Base-by-base conservation (phyloP, 805 yeast genomes). In the Myxozyma sirexii region DNA sequence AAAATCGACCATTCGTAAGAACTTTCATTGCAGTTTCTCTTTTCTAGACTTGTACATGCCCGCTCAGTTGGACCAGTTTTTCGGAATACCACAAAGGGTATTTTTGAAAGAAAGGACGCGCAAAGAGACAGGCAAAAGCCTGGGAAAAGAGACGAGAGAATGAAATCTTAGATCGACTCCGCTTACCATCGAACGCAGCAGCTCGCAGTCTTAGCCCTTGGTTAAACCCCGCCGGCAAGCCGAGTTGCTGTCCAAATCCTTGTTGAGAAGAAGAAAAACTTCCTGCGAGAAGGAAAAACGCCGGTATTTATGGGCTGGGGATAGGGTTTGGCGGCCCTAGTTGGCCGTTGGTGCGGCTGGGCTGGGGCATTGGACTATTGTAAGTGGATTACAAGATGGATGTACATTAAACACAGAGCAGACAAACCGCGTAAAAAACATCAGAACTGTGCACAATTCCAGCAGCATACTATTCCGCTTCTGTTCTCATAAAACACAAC, bases 171-270 rank as follows among this genome's bases (percentile, higher is more conserved):
- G 45, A 57, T 57, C 61, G 57, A 60, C 59, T 60, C 64, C 64
- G 37, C 64, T 60, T 33, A 42, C 56, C 55, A 60, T 60, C 64
- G 64, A 60, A 48, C 59, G 63, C 63, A 55, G 44, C 58, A 42
- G 42, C 54, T 50, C 29, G 26, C n/a, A 17, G n/a, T 42, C 46
- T 19, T 31, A 41, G 21, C 57, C 59, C 37, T 35, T 12, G 59
- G 21, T 38, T 17, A 54, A 44, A 56, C 62, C 37, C n/a, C n/a
- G n/a, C n/a, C n/a, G 60, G 56, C 52, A 56, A 46, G 56, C 35
- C 31, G 26, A 39, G 49, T 51, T 49, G 54, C 33, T 51, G 63
- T 23, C 63, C 63, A 43, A 59, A 59, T 49, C 63, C 37, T 46
- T 44, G 42, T 15, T 17, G 31, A 33, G 24, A 26, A 24, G 21